Conservation (phyloP, 352 stramenopile species). For the Thalassiosira hispida region DNA sequence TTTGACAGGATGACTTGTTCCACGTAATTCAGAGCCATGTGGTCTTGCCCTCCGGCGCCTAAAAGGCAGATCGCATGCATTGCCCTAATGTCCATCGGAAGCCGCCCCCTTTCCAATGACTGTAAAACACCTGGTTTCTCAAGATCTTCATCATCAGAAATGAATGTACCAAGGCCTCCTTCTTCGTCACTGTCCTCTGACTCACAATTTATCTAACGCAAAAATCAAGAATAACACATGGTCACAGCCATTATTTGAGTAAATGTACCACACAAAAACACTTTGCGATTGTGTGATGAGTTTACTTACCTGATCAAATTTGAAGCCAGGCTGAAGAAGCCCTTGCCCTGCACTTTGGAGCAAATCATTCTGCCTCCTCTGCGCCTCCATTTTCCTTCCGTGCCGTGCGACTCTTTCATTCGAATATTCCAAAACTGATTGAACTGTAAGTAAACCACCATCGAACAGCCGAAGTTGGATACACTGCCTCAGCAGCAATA, state of each 20-base stretch:
- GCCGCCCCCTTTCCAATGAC: conserved; percentile 58
- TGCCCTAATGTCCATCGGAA: conserved; percentile 71
- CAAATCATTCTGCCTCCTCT: conserved; percentile 17
- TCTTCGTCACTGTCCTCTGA: conserved; percentile 62
- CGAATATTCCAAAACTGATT: conserved; percentile 73
- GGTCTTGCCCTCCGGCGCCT: conserved; percentile 65
- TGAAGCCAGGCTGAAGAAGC: conserved; percentile 33
- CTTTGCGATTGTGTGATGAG: neutral
- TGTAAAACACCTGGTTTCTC: conserved; percentile 56
- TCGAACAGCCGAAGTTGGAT: conserved; percentile 65
- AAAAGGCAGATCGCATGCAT: conserved; percentile 71
- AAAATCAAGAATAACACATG: conserved; percentile 6
- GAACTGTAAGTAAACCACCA: conserved; percentile 65
- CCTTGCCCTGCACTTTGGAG: conserved; percentile 24
- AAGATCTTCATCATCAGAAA: conserved; percentile 84
- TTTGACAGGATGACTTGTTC: conserved; percentile 51
- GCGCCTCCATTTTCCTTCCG: conserved; percentile 30
- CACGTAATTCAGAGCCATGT: conserved; percentile 71
- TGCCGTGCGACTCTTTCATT: conserved; percentile 56
- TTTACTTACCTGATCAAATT: conserved; percentile 58
- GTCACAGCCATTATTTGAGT: too few relatives aligned
- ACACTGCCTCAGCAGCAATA: conserved; percentile 72
- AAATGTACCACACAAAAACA: too few relatives aligned
- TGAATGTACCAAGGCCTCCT: conserved; percentile 35
- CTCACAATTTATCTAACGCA: conserved; percentile 45